Conservation (phyloP, 495 filamentous ascomycete species). For the Penicillium canescens region DNA sequence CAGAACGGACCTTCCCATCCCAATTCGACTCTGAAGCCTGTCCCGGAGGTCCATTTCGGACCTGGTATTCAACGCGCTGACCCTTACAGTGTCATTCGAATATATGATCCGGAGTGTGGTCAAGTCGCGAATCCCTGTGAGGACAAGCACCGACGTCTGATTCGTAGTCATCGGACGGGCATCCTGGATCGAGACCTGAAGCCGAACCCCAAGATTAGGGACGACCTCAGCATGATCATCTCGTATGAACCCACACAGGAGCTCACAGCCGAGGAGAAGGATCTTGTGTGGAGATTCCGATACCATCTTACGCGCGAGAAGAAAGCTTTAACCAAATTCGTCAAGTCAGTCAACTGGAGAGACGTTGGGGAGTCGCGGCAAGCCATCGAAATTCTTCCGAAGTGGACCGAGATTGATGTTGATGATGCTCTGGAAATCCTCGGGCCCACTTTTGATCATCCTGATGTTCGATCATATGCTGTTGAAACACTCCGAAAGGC, state of each 20-base stretch:
- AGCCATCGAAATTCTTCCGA: constrained; percentile 83
- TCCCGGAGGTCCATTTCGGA: constrained; percentile 79
- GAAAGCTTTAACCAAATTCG: constrained; percentile 92
- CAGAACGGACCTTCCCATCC: constrained; percentile 62
- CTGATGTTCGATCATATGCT: constrained; percentile 85
- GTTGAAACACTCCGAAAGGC: constrained; percentile 89
- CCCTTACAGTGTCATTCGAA: constrained; percentile 63
- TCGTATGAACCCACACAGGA: constrained; percentile 90
- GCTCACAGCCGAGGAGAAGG: constrained; percentile 86
- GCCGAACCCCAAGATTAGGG: constrained; percentile 93
- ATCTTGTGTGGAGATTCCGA: constrained; percentile 94
- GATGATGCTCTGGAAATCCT: constrained; percentile 95
- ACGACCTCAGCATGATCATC: constrained; percentile 89
- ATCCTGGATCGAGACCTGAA: constrained; percentile 91
- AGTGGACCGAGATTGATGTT: constrained; percentile 97
- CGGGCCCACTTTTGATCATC: constrained; percentile 87
- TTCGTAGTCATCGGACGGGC: constrained; percentile 90
- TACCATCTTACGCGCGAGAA: constrained; percentile 93
- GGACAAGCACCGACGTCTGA: constrained; percentile 88
- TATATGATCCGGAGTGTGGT: constrained; percentile 93
- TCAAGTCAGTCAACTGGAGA: constrained; percentile 93
- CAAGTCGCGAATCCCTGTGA: constrained; percentile 90
- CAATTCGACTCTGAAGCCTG: constrained; percentile 69
- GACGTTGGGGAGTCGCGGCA: constrained; percentile 84
- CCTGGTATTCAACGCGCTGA: constrained; percentile 71